Evolutionary conservation across 352 stramenopile species (phyloP).

Genomic region (Phytophthora sojae): DNA sequence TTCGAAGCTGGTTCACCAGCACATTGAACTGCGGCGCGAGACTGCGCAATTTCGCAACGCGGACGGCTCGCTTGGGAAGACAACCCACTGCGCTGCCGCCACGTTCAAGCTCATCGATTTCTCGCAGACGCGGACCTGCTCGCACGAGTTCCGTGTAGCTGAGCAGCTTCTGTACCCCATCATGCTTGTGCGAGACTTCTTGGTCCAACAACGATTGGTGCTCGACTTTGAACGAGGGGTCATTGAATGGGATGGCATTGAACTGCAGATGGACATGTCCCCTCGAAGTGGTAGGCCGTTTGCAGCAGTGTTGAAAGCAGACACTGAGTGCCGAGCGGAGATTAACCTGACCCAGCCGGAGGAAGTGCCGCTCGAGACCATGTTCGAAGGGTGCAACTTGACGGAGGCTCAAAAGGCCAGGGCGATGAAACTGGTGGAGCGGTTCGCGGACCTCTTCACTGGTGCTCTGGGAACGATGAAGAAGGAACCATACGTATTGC

Average conservation of each 20-base stretch:
- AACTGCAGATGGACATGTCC: background rate
- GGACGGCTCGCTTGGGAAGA: background rate
- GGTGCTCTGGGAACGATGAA: background rate
- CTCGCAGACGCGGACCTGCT: background rate
- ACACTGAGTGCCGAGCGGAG: background rate
- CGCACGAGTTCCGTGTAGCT: background rate
- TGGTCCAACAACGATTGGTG: background rate
- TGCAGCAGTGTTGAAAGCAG: background rate
- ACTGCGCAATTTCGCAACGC: background rate
- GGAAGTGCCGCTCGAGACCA: background rate
- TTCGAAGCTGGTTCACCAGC: background rate
- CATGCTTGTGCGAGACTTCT: background rate
- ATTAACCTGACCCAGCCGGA: background rate
- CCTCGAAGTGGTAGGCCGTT: background rate
- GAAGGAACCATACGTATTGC: background rate
- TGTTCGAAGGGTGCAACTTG: background rate
- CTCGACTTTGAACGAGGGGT: background rate
- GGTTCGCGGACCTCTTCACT: background rate
- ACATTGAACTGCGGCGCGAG: background rate
- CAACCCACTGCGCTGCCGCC: background rate
- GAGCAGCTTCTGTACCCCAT: background rate
- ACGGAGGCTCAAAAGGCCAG: background rate
- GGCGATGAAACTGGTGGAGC: background rate
- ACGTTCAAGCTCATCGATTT: conserved; percentile 1
- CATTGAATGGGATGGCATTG: conserved; percentile 1